Evolutionary conservation across 2,329 filamentous ascomycete species (phyloP).

Genomic region (Penicillium sp.): DNA sequence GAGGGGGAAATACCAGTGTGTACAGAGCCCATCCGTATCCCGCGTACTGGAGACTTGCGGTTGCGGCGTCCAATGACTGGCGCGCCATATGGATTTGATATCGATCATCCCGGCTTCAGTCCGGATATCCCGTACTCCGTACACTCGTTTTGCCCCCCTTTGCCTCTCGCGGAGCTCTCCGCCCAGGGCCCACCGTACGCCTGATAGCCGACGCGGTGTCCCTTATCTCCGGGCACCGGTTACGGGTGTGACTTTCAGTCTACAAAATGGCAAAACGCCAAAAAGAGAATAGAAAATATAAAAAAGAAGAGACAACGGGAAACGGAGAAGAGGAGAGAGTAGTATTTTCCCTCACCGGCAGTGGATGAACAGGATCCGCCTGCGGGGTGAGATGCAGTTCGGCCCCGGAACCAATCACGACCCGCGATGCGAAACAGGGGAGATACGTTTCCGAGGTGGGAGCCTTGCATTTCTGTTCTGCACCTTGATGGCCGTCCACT

Average conservation of each 20-base stretch:
- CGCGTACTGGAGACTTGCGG: slow-evolving; percentile 20
- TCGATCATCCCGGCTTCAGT: slow-evolving; percentile 16
- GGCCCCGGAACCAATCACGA: slow-evolving; percentile 25
- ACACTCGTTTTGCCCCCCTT: background rate
- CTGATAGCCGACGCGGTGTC: slow-evolving; percentile 3
- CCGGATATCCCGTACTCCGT: background rate
- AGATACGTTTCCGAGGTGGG: slow-evolving; percentile 28
- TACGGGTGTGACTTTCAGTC: background rate
- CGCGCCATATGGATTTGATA: slow-evolving; percentile 22
- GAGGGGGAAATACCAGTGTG: slow-evolving; percentile 4
- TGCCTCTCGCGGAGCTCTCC: slow-evolving; percentile 11
- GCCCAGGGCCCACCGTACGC: slow-evolving; percentile 9
- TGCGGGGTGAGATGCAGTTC: slow-evolving; percentile 26
- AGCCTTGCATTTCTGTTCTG: slow-evolving; percentile 24
- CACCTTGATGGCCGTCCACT: slow-evolving; percentile 4
- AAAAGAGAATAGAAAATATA: no score
- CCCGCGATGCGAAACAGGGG: slow-evolving; percentile 8
- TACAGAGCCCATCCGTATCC: slow-evolving; percentile 1
- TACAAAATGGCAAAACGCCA: no score
- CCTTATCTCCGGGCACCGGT: background rate
- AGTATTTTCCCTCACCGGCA: slow-evolving; percentile 25
- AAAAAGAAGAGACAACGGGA: background rate
- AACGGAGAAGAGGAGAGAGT: background rate
- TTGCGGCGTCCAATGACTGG: slow-evolving; percentile 26
- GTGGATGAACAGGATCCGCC: slow-evolving; percentile 25